Base-by-base conservation (phyloP, 2,329 filamentous ascomycete species). In the Boeremia exigua region DNA sequence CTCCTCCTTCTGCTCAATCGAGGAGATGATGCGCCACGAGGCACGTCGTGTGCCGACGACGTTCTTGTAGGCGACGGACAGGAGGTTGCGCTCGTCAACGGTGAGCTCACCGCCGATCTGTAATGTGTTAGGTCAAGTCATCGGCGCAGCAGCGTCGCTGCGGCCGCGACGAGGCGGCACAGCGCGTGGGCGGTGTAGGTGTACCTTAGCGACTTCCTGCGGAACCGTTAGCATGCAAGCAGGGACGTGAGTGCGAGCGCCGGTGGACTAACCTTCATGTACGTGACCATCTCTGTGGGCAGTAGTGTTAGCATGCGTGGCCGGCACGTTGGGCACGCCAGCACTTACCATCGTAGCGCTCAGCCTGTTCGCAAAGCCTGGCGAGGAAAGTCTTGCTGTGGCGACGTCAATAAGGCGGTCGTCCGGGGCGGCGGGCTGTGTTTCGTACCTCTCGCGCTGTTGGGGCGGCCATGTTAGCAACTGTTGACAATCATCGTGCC, bases 1-100 rank as follows among this genome's bases (percentile, higher is more conserved):
- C 84, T 98, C 94, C 85, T 98, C 94, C 89, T 98, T 98, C 83
- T 98, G 94, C 85, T 98, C 94, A 81, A 99, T 98, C 78, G 95
- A 98, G 78, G 93, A 96, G 82, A 99, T 96, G 82, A 99, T 98
- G 83, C 94, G 89, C 94, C 94, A 99, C 73, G 92, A 97, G 77
- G 94, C 94, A 88, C 95, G 94, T 80, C 94, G 90, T 77, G 95
- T 96, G 75, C 95, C 94, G 74, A 99, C 92, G 60, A 99, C 95
- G 82, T 99, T 99, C 91, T 99, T 99, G 89, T 99, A 99, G 78
- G 94, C 94, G 75, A 98, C 95, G 67, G 92, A 96, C 68, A 99
- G 89, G 66, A 99, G 90, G 84, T 98, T 98, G 76, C 86, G 86
- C 80, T 88, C 86, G 73, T 88, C 86, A 65, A 88, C 86, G 61